Evolutionary conservation across 179 eudicot genomes (phyloP), one percentile per base, ranked within the genome.

Genomic region (Beta lomatogona): DNA sequence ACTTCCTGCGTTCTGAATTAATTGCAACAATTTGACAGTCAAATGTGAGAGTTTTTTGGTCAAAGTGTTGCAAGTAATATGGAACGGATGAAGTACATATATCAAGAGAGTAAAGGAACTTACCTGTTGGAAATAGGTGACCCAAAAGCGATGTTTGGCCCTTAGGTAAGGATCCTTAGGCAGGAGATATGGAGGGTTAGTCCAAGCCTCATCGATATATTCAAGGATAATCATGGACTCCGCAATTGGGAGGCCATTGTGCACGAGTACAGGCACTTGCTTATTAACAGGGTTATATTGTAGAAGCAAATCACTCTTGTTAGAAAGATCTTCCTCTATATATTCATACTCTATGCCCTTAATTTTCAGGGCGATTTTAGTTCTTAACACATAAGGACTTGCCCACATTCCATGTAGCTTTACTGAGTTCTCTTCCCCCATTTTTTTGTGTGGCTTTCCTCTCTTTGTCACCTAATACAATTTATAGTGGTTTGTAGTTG

Each of bases 111-210:
- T 15, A 11, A 21, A 2, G 22, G 2, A 19, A 14, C 80, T 86
- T 77, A 86, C 88, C 59, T 74, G 76, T 6, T 45, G 64, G 16
- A 79, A 31, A 59, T 53, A 85, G 21, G 78, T 67, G 3, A 71
- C 85, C 87, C 87, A 85, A 22, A 85, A 85, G 15, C 81, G 87
- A 36, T 71, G 80, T 66, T 82, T 85, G 53, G 87, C 83, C 71
- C 85, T 74, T 3, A 36, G 80, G 52, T 79, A 85, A 28, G 87
- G 82, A 60, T 85, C 87, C 83, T 68, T 75, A 18, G 87, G 87
- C 10, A 84, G 60, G 58, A 85, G 85, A 78, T 69, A 54, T 13
- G 85, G 82, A 1, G 85, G 74, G 16, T 79, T 57, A 28, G 77
- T 69, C 85, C 87, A 85, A 14, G 75, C 71, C 61, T 82, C 87